Evolutionary conservation across 768 basidiomycete species (phyloP), one percentile per base, ranked within the genome.

Genomic region (Tulasnella sp.): DNA sequence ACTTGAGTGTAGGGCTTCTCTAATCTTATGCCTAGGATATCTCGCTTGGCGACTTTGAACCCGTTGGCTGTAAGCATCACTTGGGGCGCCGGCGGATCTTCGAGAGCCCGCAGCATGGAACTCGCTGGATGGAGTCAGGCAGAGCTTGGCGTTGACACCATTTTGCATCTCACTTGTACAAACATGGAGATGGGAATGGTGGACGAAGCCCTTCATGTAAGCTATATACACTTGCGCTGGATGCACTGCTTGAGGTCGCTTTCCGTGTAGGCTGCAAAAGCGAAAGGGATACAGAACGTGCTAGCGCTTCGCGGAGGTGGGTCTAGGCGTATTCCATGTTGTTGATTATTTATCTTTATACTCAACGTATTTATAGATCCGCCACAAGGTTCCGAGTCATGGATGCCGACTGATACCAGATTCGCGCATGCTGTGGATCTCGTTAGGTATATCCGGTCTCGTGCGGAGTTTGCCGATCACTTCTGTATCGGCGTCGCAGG

Each of bases 401-500:
- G 92, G 88, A 84, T 84, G 29, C 82, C 92, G 0, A 78, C 83
- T 2, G 90, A 92, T 71, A 78, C 89, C 3, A 77, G 83, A 9
- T 96, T 99, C 67, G 78, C 79, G 41, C 85, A 87, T 67, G 93
- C 84, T 42, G 73, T 80, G 21, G 96, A 98, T 70, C 81, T 99
- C n/a, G 90, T 98, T 17, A 77, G 78, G 48, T 94, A 92, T 68
- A 96, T 99, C 65, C 80, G 87, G 41, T 77, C 83, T 17, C 75
- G 79, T 3, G 78, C 81, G 12, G 83, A 92, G 64, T 87, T 87
- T 68, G 80, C 85, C 30, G 79, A 87, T 44, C 75, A 83, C 63
- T 98, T 98, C 70, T 94, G 91, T 69, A 79, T 99, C 62, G 96
- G 93, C 50, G 94, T 98, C 49, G 94, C 93, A 66, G 91, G 91